Evolutionary conservation across 768 basidiomycete genomes (phyloP).

Genomic region (Pluteus cervinus): DNA sequence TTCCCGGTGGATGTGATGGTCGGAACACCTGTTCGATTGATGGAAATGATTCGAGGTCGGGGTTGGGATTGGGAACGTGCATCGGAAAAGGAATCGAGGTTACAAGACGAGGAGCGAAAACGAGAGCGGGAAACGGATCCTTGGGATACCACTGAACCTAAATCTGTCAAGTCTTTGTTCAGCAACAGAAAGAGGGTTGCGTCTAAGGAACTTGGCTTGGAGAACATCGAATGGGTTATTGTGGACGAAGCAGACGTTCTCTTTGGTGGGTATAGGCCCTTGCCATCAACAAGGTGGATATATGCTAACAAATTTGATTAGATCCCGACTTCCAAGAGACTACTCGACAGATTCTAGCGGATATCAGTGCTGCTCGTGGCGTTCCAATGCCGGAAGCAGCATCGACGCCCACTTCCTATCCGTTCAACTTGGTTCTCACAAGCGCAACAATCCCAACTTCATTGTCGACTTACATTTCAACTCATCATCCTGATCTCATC

Average conservation of each 20-base stretch:
- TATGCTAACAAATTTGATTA: slow-evolving; percentile 23
- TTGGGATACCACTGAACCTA: slow-evolving; percentile 20
- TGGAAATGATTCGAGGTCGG: slow-evolving; percentile 54
- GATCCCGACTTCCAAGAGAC: slow-evolving; percentile 79
- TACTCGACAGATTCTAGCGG: slow-evolving; percentile 64
- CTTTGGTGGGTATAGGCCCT: slow-evolving; percentile 51
- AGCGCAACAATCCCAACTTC: slow-evolving; percentile 85
- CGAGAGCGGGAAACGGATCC: slow-evolving; percentile 17
- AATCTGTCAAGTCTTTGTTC: too few relatives aligned
- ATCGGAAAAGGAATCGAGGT: slow-evolving; percentile 11
- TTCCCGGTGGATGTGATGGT: slow-evolving; percentile 51
- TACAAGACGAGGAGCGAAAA: slow-evolving; percentile 7
- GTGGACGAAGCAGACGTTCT: slow-evolving; percentile 90
- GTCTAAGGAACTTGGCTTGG: slow-evolving; percentile 57
- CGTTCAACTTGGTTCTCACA: slow-evolving; percentile 77
- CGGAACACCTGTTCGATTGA: slow-evolving; percentile 60
- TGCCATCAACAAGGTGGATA: background rate
- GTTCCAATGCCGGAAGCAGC: slow-evolving; percentile 28
- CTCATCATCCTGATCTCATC: slow-evolving; percentile 53
- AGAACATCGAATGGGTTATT: slow-evolving; percentile 81
- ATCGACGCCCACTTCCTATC: slow-evolving; percentile 34
- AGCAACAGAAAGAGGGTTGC: slow-evolving; percentile 24
- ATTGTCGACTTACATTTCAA: slow-evolving; percentile 58
- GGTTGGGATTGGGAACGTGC: slow-evolving; percentile 40
- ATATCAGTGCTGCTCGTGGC: slow-evolving; percentile 62